Percentiles rank a stretch among this genome's conserved stretches.
These are phyloP conservation scores for Helenozyma baotianmanensis DNA, from an alignment of 805 yeast genomes.

Conservation along the genomic window DNA sequence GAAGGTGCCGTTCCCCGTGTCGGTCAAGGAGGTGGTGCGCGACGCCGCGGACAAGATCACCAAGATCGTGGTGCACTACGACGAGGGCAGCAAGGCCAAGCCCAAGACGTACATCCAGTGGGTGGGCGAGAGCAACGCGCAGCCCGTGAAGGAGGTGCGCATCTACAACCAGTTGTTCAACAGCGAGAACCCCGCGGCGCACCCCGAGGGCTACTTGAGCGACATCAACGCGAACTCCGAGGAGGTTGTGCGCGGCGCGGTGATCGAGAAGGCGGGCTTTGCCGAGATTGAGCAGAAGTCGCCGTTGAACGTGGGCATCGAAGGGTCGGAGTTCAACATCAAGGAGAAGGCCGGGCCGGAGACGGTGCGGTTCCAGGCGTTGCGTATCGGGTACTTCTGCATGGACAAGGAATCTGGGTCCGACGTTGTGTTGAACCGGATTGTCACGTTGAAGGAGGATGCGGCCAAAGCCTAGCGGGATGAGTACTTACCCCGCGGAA, in stretches of 20 bases:
- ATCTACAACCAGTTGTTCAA: constrained; percentile 83
- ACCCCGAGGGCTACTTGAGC: constrained; percentile 82
- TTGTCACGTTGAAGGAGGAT: constrained; percentile 90
- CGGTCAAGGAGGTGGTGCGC: constrained; percentile 63
- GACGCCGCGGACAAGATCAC: constrained; percentile 60
- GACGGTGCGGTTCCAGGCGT: constrained; percentile 87
- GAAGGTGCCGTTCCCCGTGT: constrained; percentile 80
- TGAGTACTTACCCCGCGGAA: too few species aligned
- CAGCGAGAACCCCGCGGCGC: constrained; percentile 84
- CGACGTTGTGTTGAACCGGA: constrained; percentile 74
- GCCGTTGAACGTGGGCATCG: constrained; percentile 67
- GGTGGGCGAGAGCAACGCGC: constrained; percentile 70
- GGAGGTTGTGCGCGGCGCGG: constrained; percentile 55
- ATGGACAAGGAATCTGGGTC: constrained; percentile 71
- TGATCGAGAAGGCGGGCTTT: constrained; percentile 72
- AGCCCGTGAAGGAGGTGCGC: constrained; percentile 70
- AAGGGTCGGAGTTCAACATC: constrained; percentile 62
- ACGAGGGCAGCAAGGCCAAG: constrained; percentile 54
- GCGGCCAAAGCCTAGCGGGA: constrained; percentile 37
- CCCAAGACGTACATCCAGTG: constrained; percentile 98
- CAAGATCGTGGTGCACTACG: constrained; percentile 75
- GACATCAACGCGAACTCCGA: constrained; percentile 83
- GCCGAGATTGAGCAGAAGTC: constrained; percentile 60
- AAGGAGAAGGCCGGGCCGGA: constrained; percentile 43
- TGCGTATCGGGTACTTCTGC: constrained; percentile 94